Evolutionary conservation across 352 stramenopile species (phyloP).

Genomic region (Phytophthora podocarpi): DNA sequence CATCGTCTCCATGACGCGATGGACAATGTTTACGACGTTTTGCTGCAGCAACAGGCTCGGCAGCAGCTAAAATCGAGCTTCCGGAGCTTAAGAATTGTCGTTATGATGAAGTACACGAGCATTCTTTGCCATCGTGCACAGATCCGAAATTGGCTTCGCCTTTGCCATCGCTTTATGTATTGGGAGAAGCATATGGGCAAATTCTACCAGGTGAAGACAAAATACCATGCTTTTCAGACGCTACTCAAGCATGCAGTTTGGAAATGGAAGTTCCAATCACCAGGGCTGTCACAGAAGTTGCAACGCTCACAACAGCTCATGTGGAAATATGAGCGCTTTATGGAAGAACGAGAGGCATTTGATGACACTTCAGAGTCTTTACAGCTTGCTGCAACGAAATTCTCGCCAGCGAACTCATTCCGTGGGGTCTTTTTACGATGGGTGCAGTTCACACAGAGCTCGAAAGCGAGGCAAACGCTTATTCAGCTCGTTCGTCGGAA

Average conservation of each 20-base stretch:
- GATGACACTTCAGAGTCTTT: slow-evolving; percentile 38
- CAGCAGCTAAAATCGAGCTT: slow-evolving; percentile 63
- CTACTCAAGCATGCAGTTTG: slow-evolving; percentile 52
- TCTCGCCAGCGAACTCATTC: slow-evolving; percentile 54
- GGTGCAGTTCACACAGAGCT: slow-evolving; percentile 58
- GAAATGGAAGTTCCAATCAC: slow-evolving; percentile 60
- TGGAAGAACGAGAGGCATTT: slow-evolving; percentile 35
- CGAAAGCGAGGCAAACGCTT: slow-evolving; percentile 29
- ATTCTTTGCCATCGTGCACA: slow-evolving; percentile 51
- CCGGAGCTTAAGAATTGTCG: slow-evolving; percentile 49
- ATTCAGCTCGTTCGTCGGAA: slow-evolving; percentile 35
- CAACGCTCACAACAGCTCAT: slow-evolving; percentile 40
- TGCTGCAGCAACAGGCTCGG: slow-evolving; percentile 45
- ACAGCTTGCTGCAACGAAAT: slow-evolving; percentile 42
- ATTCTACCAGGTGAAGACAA: slow-evolving; percentile 46
- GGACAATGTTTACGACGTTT: slow-evolving; percentile 61
- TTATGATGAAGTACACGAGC: slow-evolving; percentile 54
- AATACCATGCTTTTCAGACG: slow-evolving; percentile 49
- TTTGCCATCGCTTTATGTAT: slow-evolving; percentile 58
- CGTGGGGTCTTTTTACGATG: slow-evolving; percentile 57
- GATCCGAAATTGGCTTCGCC: slow-evolving; percentile 65
- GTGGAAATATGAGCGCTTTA: slow-evolving; percentile 47
- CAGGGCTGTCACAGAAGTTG: slow-evolving; percentile 41
- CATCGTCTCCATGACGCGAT: slow-evolving; percentile 68
- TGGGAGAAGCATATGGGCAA: slow-evolving; percentile 51